These are phyloP conservation scores for Nemania bipapillata DNA, from an alignment of 2,329 filamentous ascomycete species.

Conservation along the genomic window DNA sequence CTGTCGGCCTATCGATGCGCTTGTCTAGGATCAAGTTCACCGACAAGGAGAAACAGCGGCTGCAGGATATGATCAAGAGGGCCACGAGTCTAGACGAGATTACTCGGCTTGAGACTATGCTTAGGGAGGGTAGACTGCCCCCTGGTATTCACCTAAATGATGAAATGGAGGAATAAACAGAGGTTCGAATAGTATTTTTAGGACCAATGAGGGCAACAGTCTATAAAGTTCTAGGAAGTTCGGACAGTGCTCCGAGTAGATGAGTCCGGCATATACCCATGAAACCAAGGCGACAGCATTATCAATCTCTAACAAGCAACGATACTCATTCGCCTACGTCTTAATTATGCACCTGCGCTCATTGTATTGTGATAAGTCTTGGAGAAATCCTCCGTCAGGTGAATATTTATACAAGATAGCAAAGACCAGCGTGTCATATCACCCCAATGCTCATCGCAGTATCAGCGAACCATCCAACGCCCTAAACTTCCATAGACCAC, in stretches of 20 bases:
- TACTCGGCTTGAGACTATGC: constrained; percentile 85
- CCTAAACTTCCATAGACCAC: too few species aligned
- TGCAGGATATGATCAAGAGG: constrained; percentile 87
- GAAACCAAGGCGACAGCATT: constrained; percentile 40
- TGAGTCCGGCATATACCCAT: constrained; percentile 46
- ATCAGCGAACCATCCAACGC: background rate
- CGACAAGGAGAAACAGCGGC: constrained; percentile 83
- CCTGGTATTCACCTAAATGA: constrained; percentile 68
- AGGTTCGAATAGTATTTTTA: background rate
- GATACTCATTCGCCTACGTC: background rate
- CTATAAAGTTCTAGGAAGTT: background rate
- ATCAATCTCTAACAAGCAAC: constrained; percentile 4
- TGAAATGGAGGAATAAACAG: constrained; percentile 70
- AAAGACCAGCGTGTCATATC: background rate
- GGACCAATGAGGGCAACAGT: background rate
- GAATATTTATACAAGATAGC: constrained; percentile 10
- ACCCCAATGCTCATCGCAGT: background rate
- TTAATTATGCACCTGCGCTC: background rate
- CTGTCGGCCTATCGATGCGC: constrained; percentile 64
- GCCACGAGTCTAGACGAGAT: constrained; percentile 93
- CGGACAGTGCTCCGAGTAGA: constrained; percentile 29
- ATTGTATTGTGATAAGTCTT: background rate
- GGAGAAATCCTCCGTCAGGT: background rate
- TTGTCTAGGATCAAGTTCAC: constrained; percentile 85
- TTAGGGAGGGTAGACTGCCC: constrained; percentile 88